phyloP scores from a whole-genome alignment of 2,329 filamentous ascomycete genomes.

The Trichophaea hybrida region DNA sequence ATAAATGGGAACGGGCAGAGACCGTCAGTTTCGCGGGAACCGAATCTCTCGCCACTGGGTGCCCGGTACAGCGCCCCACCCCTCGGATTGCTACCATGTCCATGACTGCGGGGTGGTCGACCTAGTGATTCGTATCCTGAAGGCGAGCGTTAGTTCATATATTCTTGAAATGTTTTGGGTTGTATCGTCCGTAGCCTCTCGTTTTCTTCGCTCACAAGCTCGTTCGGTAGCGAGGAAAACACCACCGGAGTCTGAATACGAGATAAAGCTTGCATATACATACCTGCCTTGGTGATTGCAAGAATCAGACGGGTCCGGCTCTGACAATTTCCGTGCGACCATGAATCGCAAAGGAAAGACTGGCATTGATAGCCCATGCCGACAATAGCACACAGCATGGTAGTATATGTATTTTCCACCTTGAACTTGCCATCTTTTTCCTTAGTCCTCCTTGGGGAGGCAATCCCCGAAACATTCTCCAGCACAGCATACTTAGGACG shows the following conservation, averaged over 20 bases:
- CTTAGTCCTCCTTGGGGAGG: slow-evolving; percentile 37
- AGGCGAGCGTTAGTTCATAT: no score
- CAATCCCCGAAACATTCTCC: slow-evolving; percentile 51
- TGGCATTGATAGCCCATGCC: slow-evolving; percentile 64
- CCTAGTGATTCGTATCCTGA: slow-evolving; percentile 41
- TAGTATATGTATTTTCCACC: slow-evolving; percentile 35
- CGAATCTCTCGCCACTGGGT: slow-evolving; percentile 47
- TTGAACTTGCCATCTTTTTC: slow-evolving; percentile 23
- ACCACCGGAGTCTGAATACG: no score
- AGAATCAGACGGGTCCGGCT: slow-evolving; percentile 55
- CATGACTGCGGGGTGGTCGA: slow-evolving; percentile 47
- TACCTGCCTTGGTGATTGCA: slow-evolving; percentile 25
- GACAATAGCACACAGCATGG: slow-evolving; percentile 57
- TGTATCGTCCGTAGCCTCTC: no score
- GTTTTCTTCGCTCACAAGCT: no score
- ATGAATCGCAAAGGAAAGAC: slow-evolving; percentile 53
- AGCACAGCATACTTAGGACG: slow-evolving; percentile 59
- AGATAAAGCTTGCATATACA: no score
- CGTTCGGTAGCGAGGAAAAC: no score
- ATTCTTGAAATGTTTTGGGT: no score
- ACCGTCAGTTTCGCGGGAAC: slow-evolving; percentile 35
- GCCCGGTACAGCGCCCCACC: slow-evolving; percentile 40
- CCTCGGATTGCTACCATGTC: slow-evolving; percentile 36
- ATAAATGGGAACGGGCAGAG: slow-evolving; percentile 48
- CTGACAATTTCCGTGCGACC: slow-evolving; percentile 53